Base-by-base conservation (phyloP, 1,139 yeast genomes). In the Zygosaccharomyces pseudobailii region DNA sequence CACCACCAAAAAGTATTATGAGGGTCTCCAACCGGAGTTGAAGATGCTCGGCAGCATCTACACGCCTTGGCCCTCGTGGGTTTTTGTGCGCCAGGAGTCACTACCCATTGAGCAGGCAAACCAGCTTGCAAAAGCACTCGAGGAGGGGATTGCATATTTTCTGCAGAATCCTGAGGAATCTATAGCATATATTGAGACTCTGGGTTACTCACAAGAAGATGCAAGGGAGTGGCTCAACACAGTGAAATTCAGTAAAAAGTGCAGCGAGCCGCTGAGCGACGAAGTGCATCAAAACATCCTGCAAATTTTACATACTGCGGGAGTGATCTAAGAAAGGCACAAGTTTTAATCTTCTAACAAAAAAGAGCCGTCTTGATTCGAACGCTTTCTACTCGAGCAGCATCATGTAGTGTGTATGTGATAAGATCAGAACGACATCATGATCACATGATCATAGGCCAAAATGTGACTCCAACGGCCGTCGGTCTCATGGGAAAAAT, bases 51-150 rank as follows among this genome's bases (percentile, higher is more conserved):
- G 96, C 8, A 87, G 85, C 56, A 87, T 89, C 46, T 86, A 85
- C 67, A 89, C 97, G 0, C 97, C 97, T 7, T 89, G 97, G 97
- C 92, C 97, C 6, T 86, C 95, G 1, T 89, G 96, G 96, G 90
- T 87, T 17, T 73, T 88, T 43, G 78, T 82, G 22, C 81, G 81
- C 9, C 62, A 73, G 43, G 61, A 72, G 4, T 70, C 71, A 23
- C 53, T 74, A 5, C 63, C 70, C 27, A 60, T 57, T 3, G 59
- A 54, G 4, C 59, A 67, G 13, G 56, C 82, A 32, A 56, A 63
- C 22, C 66, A 62, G 2, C 81, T 87, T 54, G 56, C 81, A 44
- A 58, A 64, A 2, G 82, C 82, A 3, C 71, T 87, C 37, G 77
- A 81, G 60, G 69, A 76, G 51, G 97, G 97, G 13, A 75, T 89